A percentile compares a stretch with the other conserved stretches of the same genome.
These are phyloP conservation scores for Zymoseptoria tritici DNA, from an alignment of 2,329 filamentous ascomycete species.

Conservation along the genomic window DNA sequence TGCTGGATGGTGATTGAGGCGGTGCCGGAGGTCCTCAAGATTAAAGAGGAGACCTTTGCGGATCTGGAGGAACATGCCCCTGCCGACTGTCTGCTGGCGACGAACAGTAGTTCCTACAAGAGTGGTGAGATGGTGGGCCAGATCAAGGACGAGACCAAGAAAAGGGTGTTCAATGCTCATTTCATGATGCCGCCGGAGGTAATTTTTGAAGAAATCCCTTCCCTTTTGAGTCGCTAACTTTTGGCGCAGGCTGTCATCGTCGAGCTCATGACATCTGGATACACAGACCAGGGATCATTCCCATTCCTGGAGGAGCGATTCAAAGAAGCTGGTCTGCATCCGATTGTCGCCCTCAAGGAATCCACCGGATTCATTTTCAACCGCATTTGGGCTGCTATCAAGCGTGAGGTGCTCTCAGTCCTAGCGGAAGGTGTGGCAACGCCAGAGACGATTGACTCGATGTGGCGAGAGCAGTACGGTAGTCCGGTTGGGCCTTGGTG, in stretches of 20 bases:
- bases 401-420: conserved; percentile 45
- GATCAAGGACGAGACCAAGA: conserved; percentile 32
- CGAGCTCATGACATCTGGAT: conserved; percentile 48
- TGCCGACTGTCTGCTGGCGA: conserved; percentile 42
- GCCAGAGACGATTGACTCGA: conserved; percentile 43
- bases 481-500: conserved; percentile 8
- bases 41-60: conserved; percentile 45
- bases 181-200: conserved; percentile 22
- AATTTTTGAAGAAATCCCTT: not conserved
- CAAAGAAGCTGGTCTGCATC: conserved; percentile 36
- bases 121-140: conserved; percentile 43
- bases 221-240: not conserved
- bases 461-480: conserved; percentile 37
- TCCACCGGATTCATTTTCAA: conserved; percentile 51
- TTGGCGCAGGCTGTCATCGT: conserved; percentile 40
- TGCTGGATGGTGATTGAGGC: conserved; percentile 51
- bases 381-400: conserved; percentile 50
- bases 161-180: conserved; percentile 44
- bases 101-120: conserved; percentile 49
- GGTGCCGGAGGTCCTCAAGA: conserved; percentile 43
- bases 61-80: conserved; percentile 40
- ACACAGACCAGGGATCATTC: conserved; percentile 39
- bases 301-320: conserved; percentile 39
- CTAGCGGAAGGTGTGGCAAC: conserved; percentile 44
- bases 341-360: conserved; percentile 40